A percentile compares a stretch with the other conserved stretches of the same genome.
These are phyloP conservation scores for Teunomyces barrocoloradensis DNA, from an alignment of 805 yeast species.

Conservation along the genomic window DNA sequence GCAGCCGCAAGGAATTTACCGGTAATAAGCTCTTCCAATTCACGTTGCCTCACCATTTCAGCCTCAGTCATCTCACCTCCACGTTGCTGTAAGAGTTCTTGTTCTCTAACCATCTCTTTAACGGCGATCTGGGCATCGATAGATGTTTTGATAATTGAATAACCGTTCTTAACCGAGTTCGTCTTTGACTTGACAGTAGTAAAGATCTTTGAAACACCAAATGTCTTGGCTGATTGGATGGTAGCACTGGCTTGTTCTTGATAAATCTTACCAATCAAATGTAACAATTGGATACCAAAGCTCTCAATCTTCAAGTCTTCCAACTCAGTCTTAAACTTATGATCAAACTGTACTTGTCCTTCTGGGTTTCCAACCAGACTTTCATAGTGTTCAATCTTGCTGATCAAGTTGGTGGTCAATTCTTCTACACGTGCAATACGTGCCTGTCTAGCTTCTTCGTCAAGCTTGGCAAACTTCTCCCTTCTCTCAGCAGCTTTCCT, in stretches of 20 bases:
- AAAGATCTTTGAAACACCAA: constrained; percentile 84
- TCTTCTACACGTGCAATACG: constrained; percentile 49
- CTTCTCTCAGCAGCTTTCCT: constrained; percentile 38
- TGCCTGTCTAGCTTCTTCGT: constrained; percentile 52
- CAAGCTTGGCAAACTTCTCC: constrained; percentile 50
- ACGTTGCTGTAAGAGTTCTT: constrained; percentile 42
- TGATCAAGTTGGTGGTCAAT: constrained; percentile 47
- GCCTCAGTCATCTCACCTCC: constrained; percentile 35
- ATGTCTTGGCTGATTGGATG: constrained; percentile 71
- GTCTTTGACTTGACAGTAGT: constrained; percentile 84
- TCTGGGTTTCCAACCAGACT: constrained; percentile 64
- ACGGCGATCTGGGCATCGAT: constrained; percentile 77
- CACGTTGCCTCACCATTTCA: constrained; percentile 46
- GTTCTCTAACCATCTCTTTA: constrained; percentile 70
- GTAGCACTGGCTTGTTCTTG: constrained; percentile 70
- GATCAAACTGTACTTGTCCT: constrained; percentile 55
- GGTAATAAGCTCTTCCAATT: constrained; percentile 74
- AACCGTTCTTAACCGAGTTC: constrained; percentile 76
- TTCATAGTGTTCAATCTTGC: constrained; percentile 45
- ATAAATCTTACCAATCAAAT: constrained; percentile 79
- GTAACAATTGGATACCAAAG: constrained; percentile 86
- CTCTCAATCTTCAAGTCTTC: constrained; percentile 90
- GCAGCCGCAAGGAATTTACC: constrained; percentile 93
- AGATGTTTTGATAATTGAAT: constrained; percentile 77
- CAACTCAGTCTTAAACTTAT: constrained; percentile 57